Evolutionary conservation across 2,329 filamentous ascomycete genomes (phyloP).

Genomic region (Colletotrichum australisinense): DNA sequence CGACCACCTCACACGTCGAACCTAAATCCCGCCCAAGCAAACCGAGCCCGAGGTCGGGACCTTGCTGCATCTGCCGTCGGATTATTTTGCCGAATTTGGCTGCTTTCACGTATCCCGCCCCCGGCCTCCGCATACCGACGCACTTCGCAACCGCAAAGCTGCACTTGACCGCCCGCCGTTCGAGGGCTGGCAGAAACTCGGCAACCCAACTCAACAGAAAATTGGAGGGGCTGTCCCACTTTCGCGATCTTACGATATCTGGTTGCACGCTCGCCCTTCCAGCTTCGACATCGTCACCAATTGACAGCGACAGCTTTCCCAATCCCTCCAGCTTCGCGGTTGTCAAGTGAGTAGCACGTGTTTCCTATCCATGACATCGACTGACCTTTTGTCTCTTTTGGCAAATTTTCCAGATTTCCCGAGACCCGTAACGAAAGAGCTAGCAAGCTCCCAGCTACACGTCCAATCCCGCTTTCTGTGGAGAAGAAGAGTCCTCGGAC

Average conservation of each 20-base stretch:
- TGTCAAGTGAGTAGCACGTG: conserved; percentile 12
- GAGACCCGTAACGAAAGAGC: not conserved
- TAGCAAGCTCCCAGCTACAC: conserved; percentile 8
- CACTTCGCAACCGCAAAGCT: conserved; percentile 5
- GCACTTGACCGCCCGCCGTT: conserved; percentile 29
- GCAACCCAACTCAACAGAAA: conserved; percentile 34
- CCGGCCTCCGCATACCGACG: conserved; percentile 8
- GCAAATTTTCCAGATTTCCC: conserved; percentile 2
- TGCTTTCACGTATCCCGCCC: conserved; percentile 2
- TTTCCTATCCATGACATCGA: not conserved
- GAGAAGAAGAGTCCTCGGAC: conserved; percentile 16
- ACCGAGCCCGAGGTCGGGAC: conserved; percentile 9
- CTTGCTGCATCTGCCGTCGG: not conserved
- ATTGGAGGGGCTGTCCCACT: conserved; percentile 32
- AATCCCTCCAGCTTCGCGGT: not conserved
- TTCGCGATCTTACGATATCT: conserved; percentile 32
- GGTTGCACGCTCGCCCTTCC: conserved; percentile 7
- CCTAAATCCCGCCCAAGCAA: not conserved
- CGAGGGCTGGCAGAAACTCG: conserved; percentile 29
- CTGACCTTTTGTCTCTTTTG: not conserved
- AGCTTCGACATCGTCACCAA: not conserved
- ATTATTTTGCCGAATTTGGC: conserved; percentile 21
- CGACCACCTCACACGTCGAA: too few species aligned
- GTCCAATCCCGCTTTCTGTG: conserved; percentile 17
- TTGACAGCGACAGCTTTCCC: conserved; percentile 17